Evolutionary conservation across 2,329 filamentous ascomycete species (phyloP).

Genomic region (Trichophyton verrucosum): DNA sequence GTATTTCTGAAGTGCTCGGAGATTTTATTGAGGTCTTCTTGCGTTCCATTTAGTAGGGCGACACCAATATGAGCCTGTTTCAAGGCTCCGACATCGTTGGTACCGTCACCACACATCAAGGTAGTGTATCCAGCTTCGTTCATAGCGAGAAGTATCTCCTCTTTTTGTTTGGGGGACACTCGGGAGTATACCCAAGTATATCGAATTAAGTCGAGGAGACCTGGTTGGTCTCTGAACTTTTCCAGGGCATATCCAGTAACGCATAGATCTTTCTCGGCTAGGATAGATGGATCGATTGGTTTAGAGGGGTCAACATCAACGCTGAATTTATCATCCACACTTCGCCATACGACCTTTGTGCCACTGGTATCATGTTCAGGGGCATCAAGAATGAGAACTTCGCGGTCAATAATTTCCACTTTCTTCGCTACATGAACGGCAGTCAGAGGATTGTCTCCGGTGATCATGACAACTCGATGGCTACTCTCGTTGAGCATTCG

Average conservation of each 20-base stretch:
- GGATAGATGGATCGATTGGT: constrained; percentile 65
- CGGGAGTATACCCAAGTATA: constrained; percentile 96
- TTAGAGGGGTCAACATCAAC: constrained; percentile 76
- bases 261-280: constrained; percentile 81
- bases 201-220: constrained; percentile 64
- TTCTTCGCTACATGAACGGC: constrained; percentile 90
- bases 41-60: constrained; percentile 86
- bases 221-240: constrained; percentile 72
- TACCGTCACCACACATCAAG: constrained; percentile 96
- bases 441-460: constrained; percentile 92
- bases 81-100: constrained; percentile 91
- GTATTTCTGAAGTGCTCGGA: constrained; percentile 86
- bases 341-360: constrained; percentile 81
- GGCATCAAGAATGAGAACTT: constrained; percentile 86
- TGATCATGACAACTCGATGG: constrained; percentile 98
- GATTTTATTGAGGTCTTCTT: constrained; percentile 81
- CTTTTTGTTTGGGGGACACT: constrained; percentile 97
- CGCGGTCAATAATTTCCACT: constrained; percentile 94
- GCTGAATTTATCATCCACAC: constrained; percentile 76
- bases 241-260: constrained; percentile 87
- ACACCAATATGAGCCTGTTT: constrained; percentile 98
- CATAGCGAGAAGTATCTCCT: constrained; percentile 90
- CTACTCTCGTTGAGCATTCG: constrained; percentile 98
- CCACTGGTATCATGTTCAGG: constrained; percentile 78
- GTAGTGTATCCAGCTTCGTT: constrained; percentile 97